Base-by-base conservation (phyloP, 202 grass and related monocot genomes). In the Tripidium arundinaceum region DNA sequence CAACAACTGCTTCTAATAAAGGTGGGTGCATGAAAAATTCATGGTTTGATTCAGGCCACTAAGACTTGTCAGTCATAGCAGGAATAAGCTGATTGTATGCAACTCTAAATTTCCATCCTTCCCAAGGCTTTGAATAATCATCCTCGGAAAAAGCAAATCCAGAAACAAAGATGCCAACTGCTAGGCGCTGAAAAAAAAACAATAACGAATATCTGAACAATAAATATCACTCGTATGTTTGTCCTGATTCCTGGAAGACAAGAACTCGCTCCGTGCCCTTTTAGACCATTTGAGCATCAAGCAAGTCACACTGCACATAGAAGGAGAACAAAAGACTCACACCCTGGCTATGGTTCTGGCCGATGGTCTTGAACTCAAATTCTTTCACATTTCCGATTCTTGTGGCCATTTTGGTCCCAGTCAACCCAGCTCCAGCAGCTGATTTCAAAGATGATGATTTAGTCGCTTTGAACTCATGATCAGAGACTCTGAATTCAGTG, bases 361-460 rank as follows among this genome's bases (percentile, higher is more conserved):
- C 92, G 19, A 96, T 88, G 12, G 87, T 66, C 74, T 99, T 95
- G 75, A 99, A 88, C 81, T 99, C 90, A 81, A 99, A 99, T 93
- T 99, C 96, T 87, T 77, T 91, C 68, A 99, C 73, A 83, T 71
- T 61, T 55, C 92, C 92, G 8, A 91, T 99, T 87, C 96, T 87
- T 78, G 61, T 90, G 65, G 96, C 96, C 96, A 99, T 99, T 88
- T 99, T 99, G 70, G 73, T 85, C 42, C 96, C 92, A 72, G 96
- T 90, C 46, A 99, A 87, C 50, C 96, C 96, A 93, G 96, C 96
- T 86, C 96, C 96, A 93, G 96, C 92, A 93, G 92, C 92, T 99
- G 74, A 80, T 71, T 78, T 85, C 49, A 49, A 40, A 88, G 72
- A 82, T 49, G 16, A 34, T 61, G 24, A 58, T 89, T 89, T 70